These are phyloP conservation scores for Colletotrichum tropicale DNA, from an alignment of 2,329 filamentous ascomycete species.

Conservation along the genomic window DNA sequence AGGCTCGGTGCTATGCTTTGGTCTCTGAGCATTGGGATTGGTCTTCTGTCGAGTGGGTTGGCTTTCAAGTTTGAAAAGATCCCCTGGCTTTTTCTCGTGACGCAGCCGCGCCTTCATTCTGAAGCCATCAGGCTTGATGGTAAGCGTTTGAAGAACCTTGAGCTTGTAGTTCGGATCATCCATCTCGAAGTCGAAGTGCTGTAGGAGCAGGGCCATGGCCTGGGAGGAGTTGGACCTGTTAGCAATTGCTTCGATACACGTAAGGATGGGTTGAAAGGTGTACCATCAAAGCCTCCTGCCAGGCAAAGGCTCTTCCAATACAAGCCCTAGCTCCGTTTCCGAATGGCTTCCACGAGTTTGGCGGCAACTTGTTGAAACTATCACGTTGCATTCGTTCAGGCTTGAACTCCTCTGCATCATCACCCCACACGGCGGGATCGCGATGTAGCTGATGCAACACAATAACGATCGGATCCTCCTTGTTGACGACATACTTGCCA, in stretches of 20 bases:
- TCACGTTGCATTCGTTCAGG: constrained; percentile 77
- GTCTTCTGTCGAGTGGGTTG: constrained; percentile 33
- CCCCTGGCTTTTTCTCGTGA: constrained; percentile 29
- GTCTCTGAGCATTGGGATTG: not conserved
- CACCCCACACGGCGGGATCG: constrained; percentile 69
- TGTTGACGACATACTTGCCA: constrained; percentile 65
- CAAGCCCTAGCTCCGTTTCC: constrained; percentile 74
- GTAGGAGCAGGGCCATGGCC: constrained; percentile 66
- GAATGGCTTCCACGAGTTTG: constrained; percentile 69
- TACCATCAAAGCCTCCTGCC: constrained; percentile 66
- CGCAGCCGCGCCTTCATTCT: constrained; percentile 63
- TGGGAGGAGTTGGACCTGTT: not conserved
- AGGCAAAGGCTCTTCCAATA: constrained; percentile 76
- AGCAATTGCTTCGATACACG: not conserved
- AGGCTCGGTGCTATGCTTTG: not conserved
- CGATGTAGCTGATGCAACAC: constrained; percentile 58
- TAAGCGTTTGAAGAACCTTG: constrained; percentile 59
- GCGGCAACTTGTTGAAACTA: constrained; percentile 61
- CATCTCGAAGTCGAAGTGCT: constrained; percentile 72
- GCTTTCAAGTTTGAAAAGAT: constrained; percentile 31
- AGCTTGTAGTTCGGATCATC: constrained; percentile 62
- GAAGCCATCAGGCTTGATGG: constrained; percentile 68
- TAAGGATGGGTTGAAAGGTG: constrained; percentile 30
- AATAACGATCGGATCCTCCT: constrained; percentile 52
- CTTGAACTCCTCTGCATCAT: constrained; percentile 67